Base-by-base conservation (phyloP, 106 monocot species). In the Allium cepa region DNA sequence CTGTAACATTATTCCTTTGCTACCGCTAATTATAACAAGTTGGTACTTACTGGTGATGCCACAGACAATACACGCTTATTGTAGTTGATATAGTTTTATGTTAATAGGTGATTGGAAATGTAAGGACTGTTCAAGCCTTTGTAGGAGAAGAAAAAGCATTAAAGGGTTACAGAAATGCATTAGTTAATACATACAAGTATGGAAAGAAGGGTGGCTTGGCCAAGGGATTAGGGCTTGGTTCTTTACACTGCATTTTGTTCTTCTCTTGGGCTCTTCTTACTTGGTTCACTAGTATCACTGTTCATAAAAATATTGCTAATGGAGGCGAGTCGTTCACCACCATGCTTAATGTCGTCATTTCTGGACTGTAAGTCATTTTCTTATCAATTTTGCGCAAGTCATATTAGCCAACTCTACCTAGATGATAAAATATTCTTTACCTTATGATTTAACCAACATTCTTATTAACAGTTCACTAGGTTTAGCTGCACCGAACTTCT, bases 291-390 rank as follows among this genome's bases (percentile, higher is more conserved):
- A 77, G 93, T 62, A 78, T 99, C 53, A 64, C 90, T 17, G 90
- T 93, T 47, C 93, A 93, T 77, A 90, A 85, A 79, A 61, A 60
- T 7, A 90, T 99, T 49, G 59, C 99, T 8, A 99, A 93, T 64
- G 99, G 99, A 0, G 99, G 99, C 49, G 90, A 93, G 49, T 90
- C 93, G 9, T 99, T 99, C 77, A 99, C 99, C 26, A 99, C 99
- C 11, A 99, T 99, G 90, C 93, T 99, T 63, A 99, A 99, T 75
- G 99, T 99, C 18, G 93, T 99, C 77, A 90, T 99, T 59, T 52
- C 93, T 11, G 99, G 99, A 57, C 75, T 99, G 99, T 99, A 74
- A 90, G 92, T 66, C 28, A 46, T 18, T 10, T 18, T 0, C 11
- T 13, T 1, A 36, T 5, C 36, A 36, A 5, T 36, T 36, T 36